Evolutionary conservation across 2,329 filamentous ascomycete genomes (phyloP), one percentile per base, ranked within the genome.

Genomic region (Zymoseptoria tritici): DNA sequence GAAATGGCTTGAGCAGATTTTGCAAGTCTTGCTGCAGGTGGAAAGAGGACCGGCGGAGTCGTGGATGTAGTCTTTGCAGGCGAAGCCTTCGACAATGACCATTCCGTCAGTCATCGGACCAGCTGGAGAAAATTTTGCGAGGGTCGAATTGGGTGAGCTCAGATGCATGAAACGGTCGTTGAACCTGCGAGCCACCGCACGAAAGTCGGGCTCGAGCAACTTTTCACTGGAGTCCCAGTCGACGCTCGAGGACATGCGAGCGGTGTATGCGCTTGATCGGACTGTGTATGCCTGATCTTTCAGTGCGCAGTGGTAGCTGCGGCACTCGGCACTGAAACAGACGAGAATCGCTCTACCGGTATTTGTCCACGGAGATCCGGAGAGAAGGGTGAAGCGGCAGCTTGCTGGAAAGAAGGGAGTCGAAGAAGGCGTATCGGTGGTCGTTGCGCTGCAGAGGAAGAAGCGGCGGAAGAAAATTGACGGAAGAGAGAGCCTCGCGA

Each of bases 21-120:
- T 5, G n/a, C 57, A 59, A 9, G 53, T 52, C 42, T 56, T 59
- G 22, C 52, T 21, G 26, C 57, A 59, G 7, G 16, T 21, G 16
- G 57, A 36, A 7, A 52, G 57, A 21, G 42, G 22, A 4, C 52
- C 57, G 7, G 49, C 29, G 13, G 46, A 55, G 19, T 19, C 53
- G 19, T 36, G 22, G 11, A 53, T 24, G 24, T 46, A 52, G 3
- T 42, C n/a, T 3, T 26, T 46, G 53, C 29, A 52, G 7, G 42
- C 53, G 46, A 56, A 56, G 4, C 57, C 57, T 24, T n/a, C 36
- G 9, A n/a, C 11, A 16, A 58, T 36, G 20, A 19, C 11, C 2
- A n/a, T 13, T 20, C 22, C 50, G 22, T 24, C 50, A 16, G 11
- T n/a, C 50, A 21, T 52, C 4, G 19, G 5, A 52, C 50, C 50